Conservation (phyloP, 2,329 filamentous ascomycete genomes). For the Pseudogymnoascus sp. region DNA sequence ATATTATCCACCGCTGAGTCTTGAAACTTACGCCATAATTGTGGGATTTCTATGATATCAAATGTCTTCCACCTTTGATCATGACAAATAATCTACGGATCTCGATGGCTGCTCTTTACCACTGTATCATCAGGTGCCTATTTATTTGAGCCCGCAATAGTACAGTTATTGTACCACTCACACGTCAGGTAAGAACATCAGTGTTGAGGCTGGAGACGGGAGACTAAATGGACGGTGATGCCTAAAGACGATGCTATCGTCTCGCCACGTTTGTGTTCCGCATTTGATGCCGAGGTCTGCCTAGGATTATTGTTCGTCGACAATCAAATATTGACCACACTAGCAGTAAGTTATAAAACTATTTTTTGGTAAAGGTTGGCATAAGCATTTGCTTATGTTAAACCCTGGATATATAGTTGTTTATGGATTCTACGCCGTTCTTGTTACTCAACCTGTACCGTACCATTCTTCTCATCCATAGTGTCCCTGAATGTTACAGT, state of each 20-base stretch:
- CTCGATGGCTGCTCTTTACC: neutral
- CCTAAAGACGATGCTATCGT: neutral
- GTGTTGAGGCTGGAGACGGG: neutral
- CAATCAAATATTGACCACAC: neutral
- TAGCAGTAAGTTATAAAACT: no score
- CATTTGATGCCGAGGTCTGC: neutral
- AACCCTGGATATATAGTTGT: no score
- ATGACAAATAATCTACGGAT: no score
- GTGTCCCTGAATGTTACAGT: constrained; percentile 20
- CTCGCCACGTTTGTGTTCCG: neutral
- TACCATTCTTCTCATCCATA: neutral
- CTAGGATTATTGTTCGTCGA: neutral
- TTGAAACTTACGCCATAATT: neutral
- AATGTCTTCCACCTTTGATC: no score
- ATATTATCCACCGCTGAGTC: neutral
- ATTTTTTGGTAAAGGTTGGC: no score
- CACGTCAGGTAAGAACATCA: neutral
- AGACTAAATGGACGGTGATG: neutral
- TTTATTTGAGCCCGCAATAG: neutral
- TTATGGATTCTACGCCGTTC: neutral
- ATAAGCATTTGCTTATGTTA: no score
- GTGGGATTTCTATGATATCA: no score
- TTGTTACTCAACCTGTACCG: neutral
- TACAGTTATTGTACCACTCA: neutral
- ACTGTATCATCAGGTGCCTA: neutral